Evolutionary conservation across 495 filamentous ascomycete genomes (phyloP).

Genomic region (Pseudevernia furfuracea): DNA sequence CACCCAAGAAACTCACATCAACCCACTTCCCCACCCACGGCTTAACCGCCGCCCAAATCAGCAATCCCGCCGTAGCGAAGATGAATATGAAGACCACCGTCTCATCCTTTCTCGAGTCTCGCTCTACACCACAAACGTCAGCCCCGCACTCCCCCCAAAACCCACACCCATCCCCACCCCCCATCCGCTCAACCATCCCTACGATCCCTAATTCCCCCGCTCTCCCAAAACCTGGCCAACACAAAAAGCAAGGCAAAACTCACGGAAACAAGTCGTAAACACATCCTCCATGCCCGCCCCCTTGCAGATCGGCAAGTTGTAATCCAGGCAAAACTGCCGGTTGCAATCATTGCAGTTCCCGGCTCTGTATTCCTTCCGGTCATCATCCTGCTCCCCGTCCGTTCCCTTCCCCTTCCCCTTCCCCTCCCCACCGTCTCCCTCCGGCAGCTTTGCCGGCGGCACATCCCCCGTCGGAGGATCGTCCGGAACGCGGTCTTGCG

Average conservation of each 20-base stretch:
- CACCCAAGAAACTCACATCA: conserved; percentile 36
- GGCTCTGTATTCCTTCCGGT: conserved; percentile 33
- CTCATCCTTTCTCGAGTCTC: conserved; percentile 83
- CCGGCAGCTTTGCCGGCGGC: background rate
- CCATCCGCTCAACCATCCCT: background rate
- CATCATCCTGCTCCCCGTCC: conserved; percentile 17
- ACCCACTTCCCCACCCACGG: conserved; percentile 54
- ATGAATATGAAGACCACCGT: conserved; percentile 92
- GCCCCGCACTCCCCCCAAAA: background rate
- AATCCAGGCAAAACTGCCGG: conserved; percentile 78
- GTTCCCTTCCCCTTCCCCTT: conserved; percentile 16
- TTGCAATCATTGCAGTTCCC: conserved; percentile 79
- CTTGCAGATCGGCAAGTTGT: conserved; percentile 80
- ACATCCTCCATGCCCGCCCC: conserved; percentile 80
- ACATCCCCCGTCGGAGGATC: conserved; percentile 5
- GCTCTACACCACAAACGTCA: conserved; percentile 42
- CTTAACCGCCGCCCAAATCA: conserved; percentile 70
- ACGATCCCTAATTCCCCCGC: background rate
- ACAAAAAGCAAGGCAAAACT: conserved; percentile 27
- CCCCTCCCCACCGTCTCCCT: background rate
- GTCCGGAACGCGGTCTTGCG: conserved; percentile 10
- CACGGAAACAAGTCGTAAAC: conserved; percentile 82
- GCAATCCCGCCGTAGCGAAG: conserved; percentile 69
- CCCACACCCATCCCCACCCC: background rate
- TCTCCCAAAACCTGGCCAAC: too few relatives aligned